Conservation (phyloP, 2,329 filamentous ascomycete species). For the Myrmaecium sp. region DNA sequence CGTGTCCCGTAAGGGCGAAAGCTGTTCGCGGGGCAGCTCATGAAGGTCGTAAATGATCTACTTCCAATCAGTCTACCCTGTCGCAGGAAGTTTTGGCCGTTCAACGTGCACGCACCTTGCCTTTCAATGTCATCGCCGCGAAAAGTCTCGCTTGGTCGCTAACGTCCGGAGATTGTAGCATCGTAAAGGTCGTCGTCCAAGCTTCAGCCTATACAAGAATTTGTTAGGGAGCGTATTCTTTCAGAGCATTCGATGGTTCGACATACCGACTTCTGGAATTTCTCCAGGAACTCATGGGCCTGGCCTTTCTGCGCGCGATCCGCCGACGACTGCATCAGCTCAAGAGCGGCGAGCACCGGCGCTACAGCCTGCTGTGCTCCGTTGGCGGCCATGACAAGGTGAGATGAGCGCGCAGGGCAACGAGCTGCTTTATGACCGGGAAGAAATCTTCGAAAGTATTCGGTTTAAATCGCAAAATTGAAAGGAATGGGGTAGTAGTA, state of each 20-base stretch:
- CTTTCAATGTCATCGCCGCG: constrained; percentile 89
- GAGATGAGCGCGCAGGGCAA: constrained; percentile 8
- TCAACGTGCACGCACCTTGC: constrained; percentile 53
- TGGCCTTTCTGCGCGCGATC: constrained; percentile 72
- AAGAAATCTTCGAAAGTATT: too few relatives aligned
- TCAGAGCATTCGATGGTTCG: constrained; percentile 2
- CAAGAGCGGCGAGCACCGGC: constrained; percentile 74
- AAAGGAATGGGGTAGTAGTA: too few relatives aligned
- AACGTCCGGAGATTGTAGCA: constrained; percentile 60
- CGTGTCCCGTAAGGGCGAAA: constrained; percentile 65
- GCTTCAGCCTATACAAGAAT: constrained; percentile 52
- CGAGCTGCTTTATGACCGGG: too few relatives aligned
- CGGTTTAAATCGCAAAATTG: too few relatives aligned
- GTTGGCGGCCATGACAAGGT: constrained; percentile 47
- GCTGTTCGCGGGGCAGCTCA: constrained; percentile 62
- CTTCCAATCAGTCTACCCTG: constrained; percentile 10
- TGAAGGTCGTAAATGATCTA: constrained; percentile 95
- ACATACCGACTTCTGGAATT: constrained; percentile 94
- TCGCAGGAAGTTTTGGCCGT: not conserved
- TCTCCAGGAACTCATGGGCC: constrained; percentile 79
- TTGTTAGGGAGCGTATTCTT: constrained; percentile 13
- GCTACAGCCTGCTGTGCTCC: constrained; percentile 54
- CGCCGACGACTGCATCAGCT: constrained; percentile 74
- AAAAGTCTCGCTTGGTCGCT: constrained; percentile 82
- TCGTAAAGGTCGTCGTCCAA: constrained; percentile 74